Evolutionary conservation across 2,329 filamentous ascomycete genomes (phyloP).

Genomic region (Drechslera avenae): DNA sequence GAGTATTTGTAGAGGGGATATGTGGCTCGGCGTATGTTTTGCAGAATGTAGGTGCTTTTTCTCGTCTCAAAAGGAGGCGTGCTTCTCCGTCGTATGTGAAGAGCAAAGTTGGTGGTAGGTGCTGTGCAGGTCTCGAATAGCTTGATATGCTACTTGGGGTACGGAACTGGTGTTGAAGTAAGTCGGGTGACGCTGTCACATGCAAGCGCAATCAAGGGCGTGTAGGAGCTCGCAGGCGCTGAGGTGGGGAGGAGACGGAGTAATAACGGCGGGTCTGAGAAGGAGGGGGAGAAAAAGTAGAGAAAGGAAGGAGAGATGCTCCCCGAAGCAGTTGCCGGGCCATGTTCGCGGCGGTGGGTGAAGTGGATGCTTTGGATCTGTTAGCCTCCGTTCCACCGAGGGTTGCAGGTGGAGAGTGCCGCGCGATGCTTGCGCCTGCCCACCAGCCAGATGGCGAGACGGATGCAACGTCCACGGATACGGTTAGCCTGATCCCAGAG

Average conservation of each 20-base stretch:
- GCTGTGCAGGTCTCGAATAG: slow-evolving; percentile 2
- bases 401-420: slow-evolving; percentile 4
- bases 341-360: slow-evolving; percentile 23
- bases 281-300: not conserved
- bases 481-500: slow-evolving; percentile 5
- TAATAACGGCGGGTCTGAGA: not conserved
- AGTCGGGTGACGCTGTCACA: slow-evolving; percentile 36
- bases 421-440: slow-evolving; percentile 12
- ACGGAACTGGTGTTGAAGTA: slow-evolving; percentile 9
- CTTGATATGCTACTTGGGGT: not conserved
- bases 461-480: slow-evolving; percentile 7
- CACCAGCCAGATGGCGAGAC: slow-evolving; percentile 10
- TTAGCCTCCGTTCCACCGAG: slow-evolving; percentile 28
- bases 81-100: not conserved
- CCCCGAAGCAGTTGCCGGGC: slow-evolving; percentile 9
- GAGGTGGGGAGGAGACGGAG: slow-evolving; percentile 12
- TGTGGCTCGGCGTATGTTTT: not conserved
- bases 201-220: slow-evolving; percentile 30
- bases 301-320: slow-evolving; percentile 8
- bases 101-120: not conserved
- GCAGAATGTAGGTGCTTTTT: slow-evolving; percentile 2
- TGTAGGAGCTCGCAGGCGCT: slow-evolving; percentile 14
- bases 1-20: not conserved
- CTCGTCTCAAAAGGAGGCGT: not conserved
- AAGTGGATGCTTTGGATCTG: slow-evolving; percentile 21